Evolutionary conservation across 176 grass and related monocot genomes (phyloP).

Genomic region (Eragrostis curvula): DNA sequence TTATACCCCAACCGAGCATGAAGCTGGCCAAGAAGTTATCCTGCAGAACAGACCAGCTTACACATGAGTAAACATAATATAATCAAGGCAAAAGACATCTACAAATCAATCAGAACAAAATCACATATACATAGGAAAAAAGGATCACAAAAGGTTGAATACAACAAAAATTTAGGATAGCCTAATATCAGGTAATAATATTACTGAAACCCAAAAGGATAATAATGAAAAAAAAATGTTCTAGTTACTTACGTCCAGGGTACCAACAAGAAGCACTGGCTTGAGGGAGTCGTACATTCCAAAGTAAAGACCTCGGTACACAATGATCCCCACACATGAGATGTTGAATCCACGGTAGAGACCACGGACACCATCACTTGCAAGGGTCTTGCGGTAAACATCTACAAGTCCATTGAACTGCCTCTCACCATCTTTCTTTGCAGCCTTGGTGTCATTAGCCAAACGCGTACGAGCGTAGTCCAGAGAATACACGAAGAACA

Average conservation of each 20-base stretch:
- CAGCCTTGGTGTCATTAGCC: slow-evolving; percentile 64
- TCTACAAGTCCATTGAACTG: slow-evolving; percentile 73
- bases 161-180: too few species aligned
- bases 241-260: slow-evolving; percentile 47
- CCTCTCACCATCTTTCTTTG: slow-evolving; percentile 62
- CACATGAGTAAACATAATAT: too few species aligned
- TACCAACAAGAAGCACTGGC: slow-evolving; percentile 60
- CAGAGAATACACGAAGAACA: slow-evolving; percentile 69
- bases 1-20: slow-evolving; percentile 65
- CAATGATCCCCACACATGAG: slow-evolving; percentile 72
- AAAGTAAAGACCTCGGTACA: slow-evolving; percentile 69
- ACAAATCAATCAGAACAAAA: not conserved
- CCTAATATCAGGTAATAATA: too few species aligned
- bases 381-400: slow-evolving; percentile 64
- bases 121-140: not conserved
- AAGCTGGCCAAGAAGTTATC: slow-evolving; percentile 68
- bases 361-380: slow-evolving; percentile 56
- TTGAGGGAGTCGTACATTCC: slow-evolving; percentile 75
- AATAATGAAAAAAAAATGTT: not conserved
- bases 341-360: slow-evolving; percentile 71
- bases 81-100: not conserved
- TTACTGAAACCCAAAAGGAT: too few species aligned
- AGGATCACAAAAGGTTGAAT: too few species aligned
- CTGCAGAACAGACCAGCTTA: slow-evolving; percentile 35
- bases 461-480: slow-evolving; percentile 67